These are phyloP conservation scores for Cystofilobasidium ferigula DNA, from an alignment of 768 basidiomycete species.

Conservation along the genomic window DNA sequence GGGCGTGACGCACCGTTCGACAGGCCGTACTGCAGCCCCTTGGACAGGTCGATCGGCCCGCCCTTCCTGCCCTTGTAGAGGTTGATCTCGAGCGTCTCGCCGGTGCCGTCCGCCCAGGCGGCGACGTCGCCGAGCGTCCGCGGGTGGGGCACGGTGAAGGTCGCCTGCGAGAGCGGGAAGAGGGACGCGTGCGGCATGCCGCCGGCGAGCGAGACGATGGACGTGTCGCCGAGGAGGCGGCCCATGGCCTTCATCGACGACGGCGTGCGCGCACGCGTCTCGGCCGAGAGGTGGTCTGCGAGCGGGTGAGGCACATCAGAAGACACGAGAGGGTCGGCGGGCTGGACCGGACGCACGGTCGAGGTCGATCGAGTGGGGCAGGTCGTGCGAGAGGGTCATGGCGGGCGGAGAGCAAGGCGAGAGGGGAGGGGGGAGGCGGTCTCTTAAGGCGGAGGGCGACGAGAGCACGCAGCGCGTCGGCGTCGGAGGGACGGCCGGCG, in stretches of 20 bases:
- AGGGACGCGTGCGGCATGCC: conserved; percentile 28
- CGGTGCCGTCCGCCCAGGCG: conserved; percentile 25
- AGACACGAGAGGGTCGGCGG: neutral
- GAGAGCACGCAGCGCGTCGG: too few species aligned
- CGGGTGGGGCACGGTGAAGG: conserved; percentile 30
- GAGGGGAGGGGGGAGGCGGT: neutral
- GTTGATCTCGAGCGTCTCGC: conserved; percentile 7
- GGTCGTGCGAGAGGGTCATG: neutral
- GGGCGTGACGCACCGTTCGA: neutral
- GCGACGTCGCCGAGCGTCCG: conserved; percentile 27
- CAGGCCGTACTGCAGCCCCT: conserved; percentile 14
- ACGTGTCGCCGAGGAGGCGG: conserved; percentile 1
- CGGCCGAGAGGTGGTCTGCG: conserved; percentile 4
- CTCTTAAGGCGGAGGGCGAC: neutral
- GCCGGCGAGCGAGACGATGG: conserved; percentile 18
- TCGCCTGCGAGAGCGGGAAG: conserved; percentile 32
- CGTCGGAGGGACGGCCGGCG: too few species aligned
- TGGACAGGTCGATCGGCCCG: conserved; percentile 13
- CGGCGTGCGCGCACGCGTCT: conserved; percentile 4
- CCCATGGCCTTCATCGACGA: conserved; percentile 9
- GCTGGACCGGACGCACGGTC: neutral
- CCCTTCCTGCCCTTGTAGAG: conserved; percentile 6
- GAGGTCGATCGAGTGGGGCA: conserved; percentile 6
- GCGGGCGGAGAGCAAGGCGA: neutral
- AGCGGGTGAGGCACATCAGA: neutral